Evolutionary conservation across 768 basidiomycete genomes (phyloP).

Genomic region (Leccinum broughii): DNA sequence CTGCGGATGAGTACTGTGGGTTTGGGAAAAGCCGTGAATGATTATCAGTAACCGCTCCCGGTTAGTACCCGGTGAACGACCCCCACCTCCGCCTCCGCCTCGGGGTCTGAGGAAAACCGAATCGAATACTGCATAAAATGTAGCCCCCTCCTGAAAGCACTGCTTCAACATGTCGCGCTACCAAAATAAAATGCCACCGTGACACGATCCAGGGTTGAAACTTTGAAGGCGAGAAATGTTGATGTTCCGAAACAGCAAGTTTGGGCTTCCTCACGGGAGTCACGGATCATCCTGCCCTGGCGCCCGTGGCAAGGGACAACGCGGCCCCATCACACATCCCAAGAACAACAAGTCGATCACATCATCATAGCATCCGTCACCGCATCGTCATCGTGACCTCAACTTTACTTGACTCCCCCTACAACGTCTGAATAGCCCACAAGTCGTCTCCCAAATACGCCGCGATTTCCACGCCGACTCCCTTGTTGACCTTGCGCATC

Average conservation of each 20-base stretch:
- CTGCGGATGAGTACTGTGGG: not conserved
- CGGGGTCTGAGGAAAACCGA: not conserved
- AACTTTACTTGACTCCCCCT: not conserved
- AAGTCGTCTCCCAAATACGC: slow-evolving; percentile 87
- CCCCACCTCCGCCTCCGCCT: not conserved
- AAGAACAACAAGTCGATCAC: not conserved
- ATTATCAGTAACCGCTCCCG: not conserved
- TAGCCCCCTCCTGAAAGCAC: not conserved
- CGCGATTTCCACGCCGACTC: slow-evolving; percentile 84
- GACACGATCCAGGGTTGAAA: not conserved
- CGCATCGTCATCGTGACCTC: not conserved
- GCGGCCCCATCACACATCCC: too few species aligned
- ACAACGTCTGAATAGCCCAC: slow-evolving; percentile 70
- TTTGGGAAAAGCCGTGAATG: not conserved
- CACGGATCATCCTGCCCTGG: not conserved
- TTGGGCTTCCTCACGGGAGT: not conserved
- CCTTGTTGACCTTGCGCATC: slow-evolving; percentile 88
- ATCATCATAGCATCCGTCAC: not conserved
- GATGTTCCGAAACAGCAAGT: slow-evolving; percentile 14
- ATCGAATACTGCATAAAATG: not conserved
- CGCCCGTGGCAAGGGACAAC: not conserved
- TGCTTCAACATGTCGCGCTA: not conserved
- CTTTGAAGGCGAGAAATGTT: slow-evolving; percentile 9
- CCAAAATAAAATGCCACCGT: not conserved
- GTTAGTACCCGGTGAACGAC: not conserved